These are phyloP conservation scores for Tuctoria greenei DNA, from an alignment of 176 grass and related monocot genomes.

Conservation along the genomic window DNA sequence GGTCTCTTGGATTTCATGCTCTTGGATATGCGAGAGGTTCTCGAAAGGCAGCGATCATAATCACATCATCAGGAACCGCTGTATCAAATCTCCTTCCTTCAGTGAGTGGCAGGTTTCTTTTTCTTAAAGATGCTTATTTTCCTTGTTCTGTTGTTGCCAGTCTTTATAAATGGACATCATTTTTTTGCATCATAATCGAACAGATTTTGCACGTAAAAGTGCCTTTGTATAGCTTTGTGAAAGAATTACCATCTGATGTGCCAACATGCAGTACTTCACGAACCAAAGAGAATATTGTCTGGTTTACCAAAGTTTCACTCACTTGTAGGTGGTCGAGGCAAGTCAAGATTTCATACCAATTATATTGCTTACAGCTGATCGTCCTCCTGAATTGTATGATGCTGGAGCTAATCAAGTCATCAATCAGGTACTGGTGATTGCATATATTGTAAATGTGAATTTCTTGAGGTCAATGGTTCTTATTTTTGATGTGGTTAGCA, in stretches of 20 bases:
- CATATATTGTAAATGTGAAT: conserved; percentile 35
- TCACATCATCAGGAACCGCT: conserved; percentile 97
- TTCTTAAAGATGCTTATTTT: conserved; percentile 15
- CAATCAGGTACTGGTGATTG: conserved; percentile 67
- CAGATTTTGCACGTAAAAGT: conserved; percentile 8
- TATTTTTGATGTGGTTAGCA: neutral
- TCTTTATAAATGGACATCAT: conserved; percentile 13
- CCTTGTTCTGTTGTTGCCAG: conserved; percentile 6
- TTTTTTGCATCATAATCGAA: neutral
- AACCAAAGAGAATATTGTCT: conserved; percentile 8
- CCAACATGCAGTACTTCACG: conserved; percentile 1
- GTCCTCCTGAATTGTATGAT: conserved; percentile 90
- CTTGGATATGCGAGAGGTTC: conserved; percentile 85
- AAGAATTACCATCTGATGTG: conserved; percentile 9
- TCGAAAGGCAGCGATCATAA: conserved; percentile 69
- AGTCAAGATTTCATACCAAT: conserved; percentile 84
- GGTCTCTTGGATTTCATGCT: conserved; percentile 98
- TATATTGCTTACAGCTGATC: conserved; percentile 87
- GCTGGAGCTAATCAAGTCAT: conserved; percentile 90
- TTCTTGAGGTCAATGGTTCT: neutral
- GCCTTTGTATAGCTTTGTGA: conserved; percentile 9
- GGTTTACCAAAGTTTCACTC: conserved; percentile 23
- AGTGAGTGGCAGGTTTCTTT: conserved; percentile 48
- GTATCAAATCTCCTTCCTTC: conserved; percentile 98
- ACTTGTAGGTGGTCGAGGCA: conserved; percentile 84